Percentiles rank a stretch among this genome's conserved stretches.
Evolutionary conservation across 2,329 filamentous ascomycete genomes (phyloP).

Genomic region (Ambrosiella xylebori): DNA sequence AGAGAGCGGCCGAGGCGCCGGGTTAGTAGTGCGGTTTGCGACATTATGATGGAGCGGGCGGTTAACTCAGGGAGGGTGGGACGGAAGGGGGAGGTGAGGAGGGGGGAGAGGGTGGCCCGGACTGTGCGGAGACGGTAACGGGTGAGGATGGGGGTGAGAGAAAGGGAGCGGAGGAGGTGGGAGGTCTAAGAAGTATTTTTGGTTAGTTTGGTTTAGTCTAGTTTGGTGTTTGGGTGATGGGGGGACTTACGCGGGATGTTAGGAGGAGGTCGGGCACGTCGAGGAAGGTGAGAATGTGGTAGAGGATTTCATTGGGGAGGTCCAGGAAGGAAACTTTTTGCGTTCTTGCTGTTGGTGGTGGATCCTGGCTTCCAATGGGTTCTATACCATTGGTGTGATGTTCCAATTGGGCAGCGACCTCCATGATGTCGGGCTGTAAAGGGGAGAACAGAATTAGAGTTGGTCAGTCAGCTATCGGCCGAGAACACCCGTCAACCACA

Average conservation of each 20-base stretch:
- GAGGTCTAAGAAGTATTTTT: conserved; percentile 29
- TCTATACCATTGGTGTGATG: no score
- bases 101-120: conserved; percentile 34
- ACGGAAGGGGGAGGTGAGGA: conserved; percentile 38
- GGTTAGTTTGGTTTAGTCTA: background rate
- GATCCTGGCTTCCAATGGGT: no score
- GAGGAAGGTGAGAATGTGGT: conserved; percentile 37
- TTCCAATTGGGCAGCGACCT: no score
- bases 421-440: no score
- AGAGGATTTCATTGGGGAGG: conserved; percentile 39
- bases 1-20: conserved; percentile 45
- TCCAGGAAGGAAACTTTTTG: conserved; percentile 11
- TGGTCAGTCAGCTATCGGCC: no score
- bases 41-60: conserved; percentile 47
- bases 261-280: conserved; percentile 40
- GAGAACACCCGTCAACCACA: no score
- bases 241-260: conserved; percentile 34
- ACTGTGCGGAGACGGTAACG: conserved; percentile 40
- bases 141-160: conserved; percentile 49
- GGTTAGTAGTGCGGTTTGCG: conserved; percentile 46
- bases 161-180: conserved; percentile 43
- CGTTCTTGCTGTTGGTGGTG: background rate
- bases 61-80: conserved; percentile 46
- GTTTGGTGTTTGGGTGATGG: background rate
- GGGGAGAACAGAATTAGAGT: no score